Percentiles rank a stretch among this genome's conserved stretches.
phyloP scores from a whole-genome alignment of 1,139 yeast genomes.

The Geotrichum bryndzae region DNA sequence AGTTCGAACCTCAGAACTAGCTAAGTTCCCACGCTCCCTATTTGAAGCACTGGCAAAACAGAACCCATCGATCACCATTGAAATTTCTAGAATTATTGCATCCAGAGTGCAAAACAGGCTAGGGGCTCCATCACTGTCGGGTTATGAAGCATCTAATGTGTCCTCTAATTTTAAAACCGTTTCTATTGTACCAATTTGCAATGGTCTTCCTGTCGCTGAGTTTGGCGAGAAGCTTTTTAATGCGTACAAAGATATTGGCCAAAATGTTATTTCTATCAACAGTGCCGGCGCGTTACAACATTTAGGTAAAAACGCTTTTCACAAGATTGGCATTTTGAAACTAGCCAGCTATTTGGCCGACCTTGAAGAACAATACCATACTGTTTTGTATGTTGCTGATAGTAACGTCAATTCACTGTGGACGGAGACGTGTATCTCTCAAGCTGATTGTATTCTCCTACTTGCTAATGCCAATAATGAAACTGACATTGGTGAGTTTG shows the following conservation, averaged over 20 bases:
- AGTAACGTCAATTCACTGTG: constrained; percentile 76
- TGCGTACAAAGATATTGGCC: constrained; percentile 67
- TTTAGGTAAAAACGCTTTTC: constrained; percentile 89
- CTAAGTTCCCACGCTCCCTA: constrained; percentile 82
- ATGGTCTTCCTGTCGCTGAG: constrained; percentile 75
- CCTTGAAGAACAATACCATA: constrained; percentile 81
- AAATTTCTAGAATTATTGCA: constrained; percentile 85
- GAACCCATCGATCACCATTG: constrained; percentile 86
- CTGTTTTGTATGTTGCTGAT: constrained; percentile 84
- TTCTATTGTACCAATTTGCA: constrained; percentile 71
- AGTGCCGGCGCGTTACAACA: constrained; percentile 76
- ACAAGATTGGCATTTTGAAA: constrained; percentile 75
- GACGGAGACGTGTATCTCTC: constrained; percentile 90
- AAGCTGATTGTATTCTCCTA: constrained; percentile 74
- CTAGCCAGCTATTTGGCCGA: constrained; percentile 87
- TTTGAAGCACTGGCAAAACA: constrained; percentile 79
- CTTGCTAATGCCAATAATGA: constrained; percentile 49
- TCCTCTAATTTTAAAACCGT: constrained; percentile 59
- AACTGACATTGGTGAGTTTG: constrained; percentile 79
- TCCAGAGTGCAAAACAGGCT: constrained; percentile 45
- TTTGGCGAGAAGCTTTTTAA: constrained; percentile 69
- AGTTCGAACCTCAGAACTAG: constrained; percentile 87
- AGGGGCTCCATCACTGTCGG: constrained; percentile 17
- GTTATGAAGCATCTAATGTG: constrained; percentile 35
- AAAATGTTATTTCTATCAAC: constrained; percentile 68